phyloP scores from a whole-genome alignment of 2,329 filamentous ascomycete genomes.

The Alternaria triticimaculans region DNA sequence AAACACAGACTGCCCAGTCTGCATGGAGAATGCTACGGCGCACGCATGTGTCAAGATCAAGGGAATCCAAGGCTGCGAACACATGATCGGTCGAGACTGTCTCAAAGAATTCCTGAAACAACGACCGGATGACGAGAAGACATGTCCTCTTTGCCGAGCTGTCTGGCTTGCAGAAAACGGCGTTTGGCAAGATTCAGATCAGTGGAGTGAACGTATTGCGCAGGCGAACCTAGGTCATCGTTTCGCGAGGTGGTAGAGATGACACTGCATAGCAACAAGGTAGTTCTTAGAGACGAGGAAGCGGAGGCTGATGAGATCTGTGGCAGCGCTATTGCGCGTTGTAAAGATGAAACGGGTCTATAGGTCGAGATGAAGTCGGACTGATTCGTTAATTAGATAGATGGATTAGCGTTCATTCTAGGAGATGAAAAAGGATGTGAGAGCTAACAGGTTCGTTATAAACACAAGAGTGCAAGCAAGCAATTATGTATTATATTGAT shows the following conservation, averaged over 20 bases:
- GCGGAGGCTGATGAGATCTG: not conserved
- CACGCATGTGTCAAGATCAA: not conserved
- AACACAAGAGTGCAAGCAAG: too few species aligned
- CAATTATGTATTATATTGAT: too few species aligned
- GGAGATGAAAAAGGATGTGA: not conserved
- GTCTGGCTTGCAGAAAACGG: not conserved
- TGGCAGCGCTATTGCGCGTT: not conserved
- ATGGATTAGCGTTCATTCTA: not conserved
- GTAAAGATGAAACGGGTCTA: not conserved
- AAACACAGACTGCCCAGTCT: constrained; percentile 2
- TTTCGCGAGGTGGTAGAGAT: not conserved
- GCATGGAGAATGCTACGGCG: not conserved
- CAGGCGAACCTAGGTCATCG: not conserved
- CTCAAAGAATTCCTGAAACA: not conserved
- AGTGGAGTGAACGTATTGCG: not conserved
- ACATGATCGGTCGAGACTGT: not conserved
- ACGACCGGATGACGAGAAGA: not conserved
- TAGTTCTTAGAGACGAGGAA: not conserved
- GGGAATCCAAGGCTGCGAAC: not conserved
- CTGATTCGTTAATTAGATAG: not conserved
- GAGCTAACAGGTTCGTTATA: not conserved
- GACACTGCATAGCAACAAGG: accelerated
- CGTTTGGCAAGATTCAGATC: not conserved
- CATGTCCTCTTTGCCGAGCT: constrained; percentile 1
- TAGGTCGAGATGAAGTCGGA: not conserved